A percentile compares a stretch with the other conserved stretches of the same genome.
Evolutionary conservation across 164 flowering plant genomes (phyloP).

Genomic region (Berberis vulgaris): DNA sequence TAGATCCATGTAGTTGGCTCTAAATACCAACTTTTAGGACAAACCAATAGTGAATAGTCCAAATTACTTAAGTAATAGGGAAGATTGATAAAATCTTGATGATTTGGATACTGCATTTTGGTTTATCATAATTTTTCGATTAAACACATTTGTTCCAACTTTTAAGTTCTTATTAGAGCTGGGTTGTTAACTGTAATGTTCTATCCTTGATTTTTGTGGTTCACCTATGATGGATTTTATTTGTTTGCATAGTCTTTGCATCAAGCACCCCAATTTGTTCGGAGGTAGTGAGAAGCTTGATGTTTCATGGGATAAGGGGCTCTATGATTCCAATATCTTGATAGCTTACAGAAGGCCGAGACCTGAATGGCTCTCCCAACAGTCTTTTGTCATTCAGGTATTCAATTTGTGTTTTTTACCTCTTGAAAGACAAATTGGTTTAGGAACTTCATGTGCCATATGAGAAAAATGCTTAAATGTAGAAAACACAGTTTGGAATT

Average conservation of each 20-base stretch:
- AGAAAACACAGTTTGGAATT: neutral
- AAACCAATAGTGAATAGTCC: too few species aligned
- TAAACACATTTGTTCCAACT: too few species aligned
- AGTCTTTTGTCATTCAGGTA: conserved; percentile 76
- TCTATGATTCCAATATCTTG: conserved; percentile 68
- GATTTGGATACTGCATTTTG: too few species aligned
- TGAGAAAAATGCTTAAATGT: neutral
- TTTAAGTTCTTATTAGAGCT: too few species aligned
- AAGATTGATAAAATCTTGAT: too few species aligned
- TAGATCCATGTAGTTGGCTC: too few species aligned
- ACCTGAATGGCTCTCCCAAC: conserved; percentile 78
- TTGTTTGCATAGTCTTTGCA: conserved; percentile 47
- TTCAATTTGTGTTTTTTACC: neutral
- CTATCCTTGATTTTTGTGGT: too few species aligned
- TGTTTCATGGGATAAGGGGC: conserved; percentile 81
- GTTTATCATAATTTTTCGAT: too few species aligned
- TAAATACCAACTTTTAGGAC: too few species aligned
- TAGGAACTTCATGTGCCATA: too few species aligned
- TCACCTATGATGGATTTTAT: neutral
- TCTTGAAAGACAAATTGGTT: neutral
- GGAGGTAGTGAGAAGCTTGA: conserved; percentile 96
- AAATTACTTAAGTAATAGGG: too few species aligned
- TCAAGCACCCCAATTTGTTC: conserved; percentile 86
- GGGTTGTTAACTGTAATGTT: too few species aligned
- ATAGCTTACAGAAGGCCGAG: conserved; percentile 78